Percentiles rank a stretch among this genome's conserved stretches.
Conservation (phyloP, 1,284 basidiomycete genomes). For the Anthracocystis walkeri region DNA sequence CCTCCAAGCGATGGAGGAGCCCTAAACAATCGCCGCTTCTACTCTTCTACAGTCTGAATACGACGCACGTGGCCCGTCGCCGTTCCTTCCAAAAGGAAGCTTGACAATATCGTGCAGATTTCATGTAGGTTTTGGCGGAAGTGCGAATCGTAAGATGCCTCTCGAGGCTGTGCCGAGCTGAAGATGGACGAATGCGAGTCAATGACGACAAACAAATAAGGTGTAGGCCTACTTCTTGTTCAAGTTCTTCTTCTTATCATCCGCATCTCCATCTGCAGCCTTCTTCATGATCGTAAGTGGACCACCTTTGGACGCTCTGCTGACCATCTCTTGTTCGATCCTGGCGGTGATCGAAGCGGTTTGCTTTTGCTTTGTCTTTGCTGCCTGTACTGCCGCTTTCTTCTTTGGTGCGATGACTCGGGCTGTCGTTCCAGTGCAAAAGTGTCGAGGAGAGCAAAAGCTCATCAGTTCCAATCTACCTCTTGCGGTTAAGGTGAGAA, state of each 20-base stretch:
- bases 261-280: conserved; percentile 84
- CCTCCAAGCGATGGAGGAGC: too few species aligned
- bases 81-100: too few species aligned
- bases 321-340: conserved; percentile 59
- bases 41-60: too few species aligned
- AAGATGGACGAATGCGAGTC: background rate
- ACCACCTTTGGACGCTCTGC: conserved; percentile 50
- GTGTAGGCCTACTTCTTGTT: conserved; percentile 37
- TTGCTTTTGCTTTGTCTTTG: conserved; percentile 52
- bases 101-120: too few species aligned
- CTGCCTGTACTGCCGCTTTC: conserved; percentile 40
- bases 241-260: conserved; percentile 49
- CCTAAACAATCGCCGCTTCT: background rate
- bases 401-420: conserved; percentile 57
- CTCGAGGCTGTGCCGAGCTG: background rate
- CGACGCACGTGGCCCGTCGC: too few species aligned
- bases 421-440: conserved; percentile 12
- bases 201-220: background rate
- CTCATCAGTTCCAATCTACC: background rate
- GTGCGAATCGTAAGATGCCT: too few species aligned
- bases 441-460: background rate
- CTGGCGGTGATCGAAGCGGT: conserved; percentile 45
- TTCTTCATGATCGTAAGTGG: conserved; percentile 85
- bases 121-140: too few species aligned
- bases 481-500: too few species aligned